Conservation (phyloP, 371 early-diverging fungal genomes). For the Mortierella sp. region DNA sequence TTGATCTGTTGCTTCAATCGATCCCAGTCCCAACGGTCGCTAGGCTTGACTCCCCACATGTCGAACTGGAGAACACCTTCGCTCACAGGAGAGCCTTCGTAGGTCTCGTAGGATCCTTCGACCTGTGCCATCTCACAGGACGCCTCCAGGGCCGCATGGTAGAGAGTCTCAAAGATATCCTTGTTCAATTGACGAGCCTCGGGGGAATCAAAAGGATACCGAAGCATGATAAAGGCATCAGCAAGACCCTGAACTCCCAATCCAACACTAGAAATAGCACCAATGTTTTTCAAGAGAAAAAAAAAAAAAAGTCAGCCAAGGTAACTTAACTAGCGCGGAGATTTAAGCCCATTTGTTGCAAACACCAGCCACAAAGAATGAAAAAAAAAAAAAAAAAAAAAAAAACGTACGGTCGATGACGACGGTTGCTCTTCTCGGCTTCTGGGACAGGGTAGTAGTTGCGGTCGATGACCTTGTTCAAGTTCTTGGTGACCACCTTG, state of each 20-base stretch:
- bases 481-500: constrained; percentile 89
- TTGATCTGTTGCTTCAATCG: constrained; percentile 83
- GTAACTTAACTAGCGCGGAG: too few relatives aligned
- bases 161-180: constrained; percentile 98
- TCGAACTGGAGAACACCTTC: constrained; percentile 96
- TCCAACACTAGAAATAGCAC: constrained; percentile 76
- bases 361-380: too few relatives aligned
- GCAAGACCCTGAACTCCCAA: constrained; percentile 99
- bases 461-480: constrained; percentile 97
- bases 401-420: constrained; percentile 84
- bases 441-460: constrained; percentile 97
- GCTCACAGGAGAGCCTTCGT: constrained; percentile 91
- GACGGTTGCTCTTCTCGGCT: constrained; percentile 88
- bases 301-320: not conserved
- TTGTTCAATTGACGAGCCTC: constrained; percentile 90
- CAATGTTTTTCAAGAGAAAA: too few relatives aligned
- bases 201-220: constrained; percentile 93
- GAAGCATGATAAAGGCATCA: constrained; percentile 95
- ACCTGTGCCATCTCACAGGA: constrained; percentile 89
- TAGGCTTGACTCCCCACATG: constrained; percentile 87
- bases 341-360: too few relatives aligned
- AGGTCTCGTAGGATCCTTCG: constrained; percentile 91
- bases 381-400: not conserved
- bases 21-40: constrained; percentile 92
- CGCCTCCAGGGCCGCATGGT: constrained; percentile 95